These are phyloP conservation scores for Vanrija pseudolonga DNA, from an alignment of 1,284 basidiomycete genomes.

Conservation along the genomic window DNA sequence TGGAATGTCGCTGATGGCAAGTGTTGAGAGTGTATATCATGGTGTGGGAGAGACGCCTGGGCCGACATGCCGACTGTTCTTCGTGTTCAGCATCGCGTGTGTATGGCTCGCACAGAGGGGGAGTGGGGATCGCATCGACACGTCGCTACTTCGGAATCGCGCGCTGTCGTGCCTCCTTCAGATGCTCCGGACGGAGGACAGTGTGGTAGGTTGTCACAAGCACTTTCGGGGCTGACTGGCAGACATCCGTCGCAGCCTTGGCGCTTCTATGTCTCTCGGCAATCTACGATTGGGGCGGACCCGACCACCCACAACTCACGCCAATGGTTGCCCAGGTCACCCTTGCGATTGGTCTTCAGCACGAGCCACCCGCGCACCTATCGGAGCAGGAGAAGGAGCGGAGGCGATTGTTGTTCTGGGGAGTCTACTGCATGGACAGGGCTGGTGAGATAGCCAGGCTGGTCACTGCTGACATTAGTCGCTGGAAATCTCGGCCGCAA, in stretches of 20 bases:
- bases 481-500: not conserved
- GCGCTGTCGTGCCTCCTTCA: not conserved
- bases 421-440: constrained; percentile 1
- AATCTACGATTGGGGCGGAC: constrained; percentile 8
- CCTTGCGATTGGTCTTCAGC: not conserved
- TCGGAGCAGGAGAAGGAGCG: constrained; percentile 3
- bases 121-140: constrained; percentile 6
- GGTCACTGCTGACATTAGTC: not conserved
- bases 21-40: constrained; percentile 4
- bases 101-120: constrained; percentile 1
- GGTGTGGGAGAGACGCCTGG: not conserved
- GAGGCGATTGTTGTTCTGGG: constrained; percentile 6
- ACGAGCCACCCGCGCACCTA: constrained; percentile 1
- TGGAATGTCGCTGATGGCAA: not conserved
- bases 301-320: not conserved
- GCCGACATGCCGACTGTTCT: not conserved
- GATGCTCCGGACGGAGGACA: constrained; percentile 5
- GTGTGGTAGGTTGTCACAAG: not conserved
- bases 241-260: constrained; percentile 2
- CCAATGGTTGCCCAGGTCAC: not conserved
- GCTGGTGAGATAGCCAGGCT: not conserved
- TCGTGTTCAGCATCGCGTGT: constrained; percentile 2
- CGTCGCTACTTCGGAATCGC: constrained; percentile 3
- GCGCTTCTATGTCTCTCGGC: constrained; percentile 2
- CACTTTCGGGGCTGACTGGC: not conserved